Evolutionary conservation across 2,329 filamentous ascomycete species (phyloP).

Genomic region (Xylariaceae sp.): DNA sequence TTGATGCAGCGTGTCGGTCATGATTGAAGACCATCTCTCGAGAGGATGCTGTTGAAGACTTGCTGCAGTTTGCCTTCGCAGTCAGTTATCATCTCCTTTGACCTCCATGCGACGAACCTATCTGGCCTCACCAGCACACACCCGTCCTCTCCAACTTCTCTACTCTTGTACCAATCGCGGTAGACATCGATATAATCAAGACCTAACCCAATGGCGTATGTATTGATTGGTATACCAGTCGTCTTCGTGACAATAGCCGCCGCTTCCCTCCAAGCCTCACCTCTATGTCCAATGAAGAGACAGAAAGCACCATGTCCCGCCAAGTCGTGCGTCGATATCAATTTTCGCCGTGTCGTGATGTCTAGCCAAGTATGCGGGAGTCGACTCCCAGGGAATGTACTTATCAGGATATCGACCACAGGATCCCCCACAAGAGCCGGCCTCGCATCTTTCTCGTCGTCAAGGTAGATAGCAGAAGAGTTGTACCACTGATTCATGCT

Average conservation of each 20-base stretch:
- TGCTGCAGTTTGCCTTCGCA: constrained; percentile 32
- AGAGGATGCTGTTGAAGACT: constrained; percentile 32
- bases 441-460: constrained; percentile 34
- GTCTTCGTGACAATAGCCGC: constrained; percentile 46
- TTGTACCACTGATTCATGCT: constrained; percentile 58
- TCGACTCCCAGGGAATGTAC: constrained; percentile 64
- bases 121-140: constrained; percentile 66
- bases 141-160: constrained; percentile 64
- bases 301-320: constrained; percentile 61
- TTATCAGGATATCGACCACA: constrained; percentile 38
- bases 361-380: constrained; percentile 71
- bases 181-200: constrained; percentile 69
- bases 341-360: constrained; percentile 50
- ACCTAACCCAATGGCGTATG: constrained; percentile 61
- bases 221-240: constrained; percentile 55
- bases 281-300: constrained; percentile 62
- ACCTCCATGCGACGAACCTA: constrained; percentile 63
- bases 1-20: not conserved
- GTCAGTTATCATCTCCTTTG: constrained; percentile 20
- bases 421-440: constrained; percentile 41
- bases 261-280: constrained; percentile 59
- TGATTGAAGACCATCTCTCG: constrained; percentile 8
- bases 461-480: constrained; percentile 47
- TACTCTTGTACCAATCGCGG: constrained; percentile 61
- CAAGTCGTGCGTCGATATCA: constrained; percentile 65